Percentiles rank a stretch among this genome's conserved stretches.
Evolutionary conservation across 495 filamentous ascomycete species (phyloP).

Genomic region (Hypoxylon fragiforme): DNA sequence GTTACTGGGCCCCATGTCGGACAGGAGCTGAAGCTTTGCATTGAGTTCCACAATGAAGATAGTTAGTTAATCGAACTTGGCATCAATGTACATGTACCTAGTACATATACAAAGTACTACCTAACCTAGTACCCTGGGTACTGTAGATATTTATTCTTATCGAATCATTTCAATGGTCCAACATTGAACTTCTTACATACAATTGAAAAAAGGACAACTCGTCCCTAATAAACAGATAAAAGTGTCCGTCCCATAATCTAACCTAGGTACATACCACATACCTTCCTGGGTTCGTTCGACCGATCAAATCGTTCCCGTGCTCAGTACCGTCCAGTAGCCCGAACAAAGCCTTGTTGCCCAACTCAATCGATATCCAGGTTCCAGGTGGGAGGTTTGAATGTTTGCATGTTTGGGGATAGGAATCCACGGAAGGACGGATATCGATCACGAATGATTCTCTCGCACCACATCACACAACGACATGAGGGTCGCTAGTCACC

Average conservation of each 20-base stretch:
- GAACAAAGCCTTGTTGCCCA: constrained; percentile 5
- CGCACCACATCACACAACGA: constrained; percentile 20
- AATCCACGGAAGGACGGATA: background rate
- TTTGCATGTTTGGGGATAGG: too few species aligned
- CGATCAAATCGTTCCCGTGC: background rate
- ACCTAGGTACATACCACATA: too few species aligned
- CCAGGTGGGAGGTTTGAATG: too few species aligned
- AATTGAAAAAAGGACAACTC: too few species aligned
- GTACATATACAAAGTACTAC: constrained; percentile 4
- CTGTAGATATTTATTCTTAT: constrained; percentile 16
- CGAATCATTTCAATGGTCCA: constrained; percentile 1
- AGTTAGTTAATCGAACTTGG: too few species aligned
- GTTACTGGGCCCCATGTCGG: constrained; percentile 10
- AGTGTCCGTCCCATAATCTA: background rate
- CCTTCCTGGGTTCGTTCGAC: too few species aligned
- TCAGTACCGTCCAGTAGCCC: constrained; percentile 7
- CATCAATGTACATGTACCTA: constrained; percentile 3
- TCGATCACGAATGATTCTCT: constrained; percentile 18
- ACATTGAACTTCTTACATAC: too few species aligned
- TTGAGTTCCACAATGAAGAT: constrained; percentile 4
- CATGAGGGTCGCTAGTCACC: constrained; percentile 34
- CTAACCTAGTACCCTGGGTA: constrained; percentile 1
- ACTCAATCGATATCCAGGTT: constrained; percentile 2
- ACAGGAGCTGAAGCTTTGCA: constrained; percentile 20
- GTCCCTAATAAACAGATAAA: too few species aligned